phyloP scores from a whole-genome alignment of 768 basidiomycete genomes.

The Podaxis mareebaensis region DNA sequence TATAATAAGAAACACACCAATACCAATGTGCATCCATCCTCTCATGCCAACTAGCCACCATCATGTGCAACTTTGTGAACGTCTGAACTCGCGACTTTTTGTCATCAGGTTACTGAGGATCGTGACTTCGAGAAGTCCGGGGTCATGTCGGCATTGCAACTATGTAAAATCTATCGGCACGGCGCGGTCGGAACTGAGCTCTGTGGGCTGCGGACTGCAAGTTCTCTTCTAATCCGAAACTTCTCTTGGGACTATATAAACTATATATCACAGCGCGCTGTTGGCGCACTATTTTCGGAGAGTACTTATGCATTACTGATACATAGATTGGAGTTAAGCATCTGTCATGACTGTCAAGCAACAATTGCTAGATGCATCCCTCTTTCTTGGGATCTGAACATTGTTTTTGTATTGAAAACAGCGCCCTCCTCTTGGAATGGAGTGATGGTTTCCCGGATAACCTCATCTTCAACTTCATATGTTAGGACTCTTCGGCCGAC shows the following conservation, averaged over 20 bases:
- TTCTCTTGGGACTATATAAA: not conserved
- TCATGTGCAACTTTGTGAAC: not conserved
- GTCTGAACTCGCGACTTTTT: not conserved
- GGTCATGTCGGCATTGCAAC: not conserved
- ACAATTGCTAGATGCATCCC: not conserved
- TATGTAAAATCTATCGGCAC: not conserved
- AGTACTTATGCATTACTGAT: not conserved
- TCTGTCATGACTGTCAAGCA: not conserved
- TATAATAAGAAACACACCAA: conserved; percentile 1
- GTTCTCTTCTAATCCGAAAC: not conserved
- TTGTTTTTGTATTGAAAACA: not conserved
- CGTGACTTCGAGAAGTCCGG: not conserved
- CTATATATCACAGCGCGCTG: not conserved
- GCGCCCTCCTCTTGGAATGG: conserved; percentile 2
- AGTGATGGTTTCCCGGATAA: conserved; percentile 10
- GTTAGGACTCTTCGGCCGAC: not conserved
- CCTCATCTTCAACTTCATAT: not conserved
- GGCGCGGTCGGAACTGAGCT: not conserved
- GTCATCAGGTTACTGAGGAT: not conserved
- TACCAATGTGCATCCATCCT: not conserved
- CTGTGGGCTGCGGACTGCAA: not conserved
- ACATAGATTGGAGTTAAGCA: not conserved
- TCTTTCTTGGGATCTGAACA: not conserved
- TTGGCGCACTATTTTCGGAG: not conserved
- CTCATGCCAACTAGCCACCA: conserved; percentile 4